Evolutionary conservation across 2,329 filamentous ascomycete species (phyloP).

Genomic region (Stagonosporopsis cucurbitacearum): DNA sequence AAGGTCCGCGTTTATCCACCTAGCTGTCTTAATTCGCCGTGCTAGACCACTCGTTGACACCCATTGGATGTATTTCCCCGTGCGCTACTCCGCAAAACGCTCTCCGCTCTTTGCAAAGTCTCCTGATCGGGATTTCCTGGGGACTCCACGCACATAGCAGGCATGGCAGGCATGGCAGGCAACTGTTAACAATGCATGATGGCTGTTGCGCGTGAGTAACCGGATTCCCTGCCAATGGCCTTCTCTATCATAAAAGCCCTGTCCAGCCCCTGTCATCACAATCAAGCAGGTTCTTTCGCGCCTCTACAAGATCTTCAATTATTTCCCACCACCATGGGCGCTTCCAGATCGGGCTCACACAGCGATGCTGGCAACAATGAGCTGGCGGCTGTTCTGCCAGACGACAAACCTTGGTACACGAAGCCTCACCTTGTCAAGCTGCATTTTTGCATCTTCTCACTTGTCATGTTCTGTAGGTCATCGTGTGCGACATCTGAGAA

Average conservation of each 20-base stretch:
- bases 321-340: background rate
- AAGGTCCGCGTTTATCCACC: background rate
- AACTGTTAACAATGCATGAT: background rate
- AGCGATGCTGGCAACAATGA: conserved; percentile 1
- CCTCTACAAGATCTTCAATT: background rate
- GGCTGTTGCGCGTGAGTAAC: background rate
- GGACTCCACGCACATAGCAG: background rate
- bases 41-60: background rate
- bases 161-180: background rate
- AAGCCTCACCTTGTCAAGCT: conserved; percentile 17
- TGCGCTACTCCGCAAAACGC: background rate
- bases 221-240: background rate
- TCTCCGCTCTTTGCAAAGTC: background rate
- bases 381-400: conserved; percentile 9
- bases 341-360: background rate
- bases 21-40: background rate
- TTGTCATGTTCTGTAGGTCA: conserved; percentile 12
- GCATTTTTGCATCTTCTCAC: conserved; percentile 15
- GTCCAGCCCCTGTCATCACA: background rate
- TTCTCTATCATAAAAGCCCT: background rate
- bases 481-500: background rate
- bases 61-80: background rate
- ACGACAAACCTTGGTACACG: conserved; percentile 16
- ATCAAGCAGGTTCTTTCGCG: background rate
- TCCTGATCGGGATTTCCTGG: background rate